Conservation (phyloP, 257 asterid genomes). For the Paulownia fortunei region DNA sequence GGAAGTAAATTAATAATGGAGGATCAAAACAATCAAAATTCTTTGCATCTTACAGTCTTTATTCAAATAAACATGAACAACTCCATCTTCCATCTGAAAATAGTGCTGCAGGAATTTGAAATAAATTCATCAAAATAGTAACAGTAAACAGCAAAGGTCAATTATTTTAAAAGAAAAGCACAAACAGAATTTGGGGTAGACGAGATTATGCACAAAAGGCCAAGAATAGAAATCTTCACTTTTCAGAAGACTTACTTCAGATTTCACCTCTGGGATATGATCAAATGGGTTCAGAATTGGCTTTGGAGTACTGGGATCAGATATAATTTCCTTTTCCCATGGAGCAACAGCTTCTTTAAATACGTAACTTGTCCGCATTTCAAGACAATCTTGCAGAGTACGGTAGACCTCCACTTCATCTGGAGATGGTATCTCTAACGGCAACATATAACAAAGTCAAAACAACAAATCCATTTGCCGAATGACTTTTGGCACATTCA, state of each 20-base stretch:
- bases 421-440: conserved; percentile 65
- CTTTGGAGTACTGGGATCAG: conserved; percentile 80
- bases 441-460: conserved; percentile 21
- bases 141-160: background rate
- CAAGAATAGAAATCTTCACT: conserved; percentile 6
- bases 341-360: conserved; percentile 70
- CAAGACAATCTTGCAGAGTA: conserved; percentile 66
- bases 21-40: background rate
- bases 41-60: conserved; percentile 55
- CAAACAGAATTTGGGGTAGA: background rate
- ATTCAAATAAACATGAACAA: conserved; percentile 70
- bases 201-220: conserved; percentile 10
- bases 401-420: conserved; percentile 74
- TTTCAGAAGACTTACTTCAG: conserved; percentile 54
- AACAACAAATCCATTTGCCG: background rate
- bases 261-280: conserved; percentile 56
- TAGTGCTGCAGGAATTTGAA: conserved; percentile 57
- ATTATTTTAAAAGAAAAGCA: background rate
- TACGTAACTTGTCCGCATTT: conserved; percentile 57
- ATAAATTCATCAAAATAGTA: conserved; percentile 7
- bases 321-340: conserved; percentile 75
- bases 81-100: conserved; percentile 85
- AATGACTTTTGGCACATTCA: background rate
- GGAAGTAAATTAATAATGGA: background rate
- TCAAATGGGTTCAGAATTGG: conserved; percentile 68